Evolutionary conservation across 169 alveolate genomes (phyloP).

Genomic region (Plasmodium vivax): DNA sequence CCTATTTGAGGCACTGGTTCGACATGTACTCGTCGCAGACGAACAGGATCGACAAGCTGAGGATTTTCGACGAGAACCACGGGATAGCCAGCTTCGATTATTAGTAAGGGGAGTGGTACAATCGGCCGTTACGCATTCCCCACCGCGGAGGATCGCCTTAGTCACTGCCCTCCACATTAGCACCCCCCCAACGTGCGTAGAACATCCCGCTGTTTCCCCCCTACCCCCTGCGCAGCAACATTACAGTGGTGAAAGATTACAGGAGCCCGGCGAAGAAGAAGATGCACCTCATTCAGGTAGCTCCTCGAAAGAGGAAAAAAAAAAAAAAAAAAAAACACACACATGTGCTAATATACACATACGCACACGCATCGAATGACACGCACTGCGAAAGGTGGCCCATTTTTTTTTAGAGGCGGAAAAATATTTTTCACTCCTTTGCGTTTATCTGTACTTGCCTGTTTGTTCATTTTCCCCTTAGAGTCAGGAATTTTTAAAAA

Average conservation of each 20-base stretch:
- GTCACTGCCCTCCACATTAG: not conserved
- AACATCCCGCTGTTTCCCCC: not conserved
- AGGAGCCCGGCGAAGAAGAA: constrained; percentile 69
- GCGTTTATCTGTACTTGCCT: not conserved
- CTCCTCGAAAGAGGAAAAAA: not conserved
- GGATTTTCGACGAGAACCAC: constrained; percentile 56
- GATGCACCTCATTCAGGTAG: constrained; percentile 71
- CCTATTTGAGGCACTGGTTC: constrained; percentile 67
- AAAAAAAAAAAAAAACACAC: not conserved
- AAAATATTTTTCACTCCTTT: not conserved
- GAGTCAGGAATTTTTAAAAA: constrained; percentile 66
- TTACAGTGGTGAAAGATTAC: constrained; percentile 53
- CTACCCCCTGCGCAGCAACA: constrained; percentile 14
- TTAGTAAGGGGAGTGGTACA: constrained; percentile 11
- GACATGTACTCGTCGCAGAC: constrained; percentile 40
- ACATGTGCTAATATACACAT: not conserved
- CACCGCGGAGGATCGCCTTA: not conserved
- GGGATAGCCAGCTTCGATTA: constrained; percentile 65
- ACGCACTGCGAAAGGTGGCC: not conserved
- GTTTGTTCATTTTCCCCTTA: constrained; percentile 7
- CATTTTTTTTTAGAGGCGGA: not conserved
- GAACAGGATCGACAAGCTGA: constrained; percentile 24
- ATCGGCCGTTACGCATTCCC: not conserved
- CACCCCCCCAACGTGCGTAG: not conserved
- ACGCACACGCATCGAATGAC: not conserved